Evolutionary conservation across 352 stramenopile species (phyloP).

Genomic region (Peronospora tabacina): DNA sequence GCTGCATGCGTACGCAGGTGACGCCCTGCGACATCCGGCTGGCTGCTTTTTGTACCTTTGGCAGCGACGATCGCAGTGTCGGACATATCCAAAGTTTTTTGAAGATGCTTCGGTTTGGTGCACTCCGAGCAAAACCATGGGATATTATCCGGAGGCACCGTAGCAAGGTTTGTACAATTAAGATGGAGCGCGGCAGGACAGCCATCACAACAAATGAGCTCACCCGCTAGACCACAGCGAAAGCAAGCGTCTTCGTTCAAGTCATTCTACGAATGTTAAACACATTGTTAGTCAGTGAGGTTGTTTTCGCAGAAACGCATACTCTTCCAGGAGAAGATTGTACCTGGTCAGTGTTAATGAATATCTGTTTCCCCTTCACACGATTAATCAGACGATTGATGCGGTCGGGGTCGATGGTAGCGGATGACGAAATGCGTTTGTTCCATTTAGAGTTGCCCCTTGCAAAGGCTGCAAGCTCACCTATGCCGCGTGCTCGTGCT

Average conservation of each 20-base stretch:
- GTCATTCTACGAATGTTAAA: constrained; percentile 43
- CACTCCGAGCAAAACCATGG: constrained; percentile 69
- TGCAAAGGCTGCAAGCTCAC: constrained; percentile 56
- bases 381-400: constrained; percentile 66
- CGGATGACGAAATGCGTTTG: constrained; percentile 36
- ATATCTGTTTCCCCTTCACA: constrained; percentile 52
- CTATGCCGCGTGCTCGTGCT: constrained; percentile 38
- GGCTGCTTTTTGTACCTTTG: constrained; percentile 16
- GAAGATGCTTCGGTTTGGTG: constrained; percentile 39
- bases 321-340: neutral
- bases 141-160: constrained; percentile 41
- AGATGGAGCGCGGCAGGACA: constrained; percentile 73
- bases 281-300: constrained; percentile 5
- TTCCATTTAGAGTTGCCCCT: constrained; percentile 67
- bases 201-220: constrained; percentile 77
- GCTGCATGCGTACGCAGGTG: constrained; percentile 41
- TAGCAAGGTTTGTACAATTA: constrained; percentile 61
- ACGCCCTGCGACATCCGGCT: constrained; percentile 22
- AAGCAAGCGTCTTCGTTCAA: constrained; percentile 77
- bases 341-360: constrained; percentile 56
- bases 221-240: constrained; percentile 56
- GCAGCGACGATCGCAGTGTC: constrained; percentile 8
- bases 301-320: neutral
- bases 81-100: constrained; percentile 19
- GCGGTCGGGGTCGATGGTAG: constrained; percentile 44